Conservation (phyloP, 345 rosid genomes). For the Citrus reticulata region DNA sequence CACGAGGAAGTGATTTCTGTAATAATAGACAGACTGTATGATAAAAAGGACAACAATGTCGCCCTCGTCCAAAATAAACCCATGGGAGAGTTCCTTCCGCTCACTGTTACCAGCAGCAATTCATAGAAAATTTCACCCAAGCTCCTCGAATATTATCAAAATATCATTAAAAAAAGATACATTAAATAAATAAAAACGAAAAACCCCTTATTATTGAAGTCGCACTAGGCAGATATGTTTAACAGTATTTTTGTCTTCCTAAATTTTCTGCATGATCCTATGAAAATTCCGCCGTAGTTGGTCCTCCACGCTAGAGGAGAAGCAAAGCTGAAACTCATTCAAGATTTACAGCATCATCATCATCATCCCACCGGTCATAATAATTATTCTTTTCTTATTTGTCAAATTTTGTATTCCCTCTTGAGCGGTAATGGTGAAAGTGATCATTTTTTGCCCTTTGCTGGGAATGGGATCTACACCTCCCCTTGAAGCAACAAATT, state of each 20-base stretch:
- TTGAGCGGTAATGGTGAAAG: not conserved
- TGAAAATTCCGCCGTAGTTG: not conserved
- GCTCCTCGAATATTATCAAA: no score
- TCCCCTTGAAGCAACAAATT: not conserved
- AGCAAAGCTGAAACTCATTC: not conserved
- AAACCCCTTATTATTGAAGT: no score
- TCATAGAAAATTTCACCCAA: no score
- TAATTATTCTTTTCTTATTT: not conserved
- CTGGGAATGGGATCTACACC: not conserved
- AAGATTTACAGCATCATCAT: not conserved
- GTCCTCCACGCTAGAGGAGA: not conserved
- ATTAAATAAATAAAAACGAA: no score
- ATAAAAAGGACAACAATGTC: not conserved
- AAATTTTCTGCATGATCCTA: not conserved
- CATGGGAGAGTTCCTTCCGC: no score
- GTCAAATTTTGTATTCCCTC: not conserved
- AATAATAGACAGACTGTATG: not conserved
- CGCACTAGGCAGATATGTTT: no score
- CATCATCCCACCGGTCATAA: not conserved
- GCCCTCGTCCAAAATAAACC: not conserved
- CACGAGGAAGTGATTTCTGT: not conserved
- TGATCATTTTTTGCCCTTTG: not conserved
- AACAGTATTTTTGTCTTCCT: no score
- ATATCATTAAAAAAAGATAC: no score
- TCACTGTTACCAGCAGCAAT: not conserved